These are phyloP conservation scores for Calonectria honghensis DNA, from an alignment of 2,329 filamentous ascomycete species.

Conservation along the genomic window DNA sequence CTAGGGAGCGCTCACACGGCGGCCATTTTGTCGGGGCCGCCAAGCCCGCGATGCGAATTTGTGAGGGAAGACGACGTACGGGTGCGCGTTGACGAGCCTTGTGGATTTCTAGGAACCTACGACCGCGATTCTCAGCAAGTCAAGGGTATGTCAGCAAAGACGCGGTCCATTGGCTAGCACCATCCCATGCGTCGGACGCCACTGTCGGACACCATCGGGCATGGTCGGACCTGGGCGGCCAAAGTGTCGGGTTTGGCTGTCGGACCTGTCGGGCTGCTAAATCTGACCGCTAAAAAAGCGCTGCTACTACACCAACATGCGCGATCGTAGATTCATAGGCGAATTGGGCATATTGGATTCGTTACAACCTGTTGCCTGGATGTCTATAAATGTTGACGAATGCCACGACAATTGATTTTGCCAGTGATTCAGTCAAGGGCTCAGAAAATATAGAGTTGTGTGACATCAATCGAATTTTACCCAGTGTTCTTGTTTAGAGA, in stretches of 20 bases:
- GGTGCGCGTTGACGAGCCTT: background rate
- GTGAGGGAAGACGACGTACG: background rate
- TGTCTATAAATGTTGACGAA: background rate
- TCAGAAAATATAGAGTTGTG: background rate
- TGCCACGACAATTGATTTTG: background rate
- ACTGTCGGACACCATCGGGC: background rate
- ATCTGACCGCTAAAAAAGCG: background rate
- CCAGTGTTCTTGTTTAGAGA: background rate
- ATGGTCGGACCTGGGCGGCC: background rate
- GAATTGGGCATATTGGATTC: background rate
- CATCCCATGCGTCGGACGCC: background rate
- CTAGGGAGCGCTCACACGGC: background rate
- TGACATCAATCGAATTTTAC: background rate
- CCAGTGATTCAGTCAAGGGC: background rate
- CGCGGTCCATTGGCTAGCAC: background rate
- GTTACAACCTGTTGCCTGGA: background rate
- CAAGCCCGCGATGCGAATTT: background rate
- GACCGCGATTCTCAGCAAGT: background rate
- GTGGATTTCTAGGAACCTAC: background rate
- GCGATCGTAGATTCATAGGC: background rate
- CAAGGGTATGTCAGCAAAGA: background rate
- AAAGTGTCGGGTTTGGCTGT: background rate
- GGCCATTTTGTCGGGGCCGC: slow-evolving; percentile 3
- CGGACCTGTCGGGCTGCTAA: slow-evolving; percentile 17
- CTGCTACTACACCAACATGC: background rate